Base-by-base conservation (phyloP, 2,329 filamentous ascomycete species). In the Pyrenophora graminea region DNA sequence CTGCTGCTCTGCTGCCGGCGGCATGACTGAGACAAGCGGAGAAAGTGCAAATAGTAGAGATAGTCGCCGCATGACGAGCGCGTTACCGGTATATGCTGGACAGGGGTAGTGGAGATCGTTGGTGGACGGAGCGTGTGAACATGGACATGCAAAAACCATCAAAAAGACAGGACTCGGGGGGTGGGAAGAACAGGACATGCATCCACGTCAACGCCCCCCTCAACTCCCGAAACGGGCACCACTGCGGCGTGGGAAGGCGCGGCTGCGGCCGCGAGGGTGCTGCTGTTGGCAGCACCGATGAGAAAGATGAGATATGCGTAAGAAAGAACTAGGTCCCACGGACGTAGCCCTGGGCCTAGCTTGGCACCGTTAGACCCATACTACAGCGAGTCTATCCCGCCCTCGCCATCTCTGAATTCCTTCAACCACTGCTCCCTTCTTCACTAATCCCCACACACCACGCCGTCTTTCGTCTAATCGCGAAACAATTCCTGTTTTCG, bases 361-460 rank as follows among this genome's bases (percentile, higher is more conserved):
- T 62, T 60, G 56, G 60, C 60, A 50, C 48, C 49, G 51, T 57
- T 58, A 51, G 49, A 55, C 48, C 46, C 49, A 53, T 56, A 49
- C 52, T 45, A 50, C 47, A 56, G 55, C 59, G 51, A 59, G 54
- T 55, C 45, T 48, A 53, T 53, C 45, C 45, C 45, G 49, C 52
- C 55, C 53, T 59, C 54, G 52, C 54, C 39, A 59, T 56, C 61
- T 59, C 56, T 55, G 53, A 61, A 55, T 58, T 63, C 59, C 56
- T 62, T 63, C 58, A 56, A 59, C 58, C 61, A 62, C 61, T 56
- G 50, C 58, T 57, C 53, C 49, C 53, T 62, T 53, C 52, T 58
- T 48, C 56, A 55, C 56, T 55, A 49, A 46, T 48, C 27, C 42
- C 51, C 44, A 48, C 52, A 48, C 56, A 48, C 55, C 34, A 54